Evolutionary conservation across 352 stramenopile genomes (phyloP).

Genomic region (Phytophthora melonis): DNA sequence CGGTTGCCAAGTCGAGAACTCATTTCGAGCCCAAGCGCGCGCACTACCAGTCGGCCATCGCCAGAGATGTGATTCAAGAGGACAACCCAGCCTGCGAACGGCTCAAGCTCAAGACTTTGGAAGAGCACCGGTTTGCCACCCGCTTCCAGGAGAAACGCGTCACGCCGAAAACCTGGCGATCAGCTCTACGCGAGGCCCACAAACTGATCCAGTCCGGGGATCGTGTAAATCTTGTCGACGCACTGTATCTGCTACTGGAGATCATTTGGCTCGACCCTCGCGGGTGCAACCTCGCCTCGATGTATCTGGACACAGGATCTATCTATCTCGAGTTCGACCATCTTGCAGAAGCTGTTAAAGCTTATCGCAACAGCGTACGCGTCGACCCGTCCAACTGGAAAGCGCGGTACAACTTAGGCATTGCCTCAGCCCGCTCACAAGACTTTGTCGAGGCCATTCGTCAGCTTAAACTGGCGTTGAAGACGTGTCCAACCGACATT

Average conservation of each 20-base stretch:
- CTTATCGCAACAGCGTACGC: conserved; percentile 59
- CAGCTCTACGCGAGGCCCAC: conserved; percentile 36
- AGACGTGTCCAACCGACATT: conserved; percentile 25
- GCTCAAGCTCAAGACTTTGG: conserved; percentile 60
- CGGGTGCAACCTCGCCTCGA: conserved; percentile 36
- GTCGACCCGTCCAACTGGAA: conserved; percentile 53
- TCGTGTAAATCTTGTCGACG: conserved; percentile 47
- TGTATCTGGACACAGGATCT: conserved; percentile 64
- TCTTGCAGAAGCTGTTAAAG: conserved; percentile 56
- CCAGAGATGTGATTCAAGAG: conserved; percentile 22
- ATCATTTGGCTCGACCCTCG: conserved; percentile 53
- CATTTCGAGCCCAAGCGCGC: conserved; percentile 23
- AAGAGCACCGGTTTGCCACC: conserved; percentile 62
- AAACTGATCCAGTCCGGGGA: conserved; percentile 41
- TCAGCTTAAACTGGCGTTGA: conserved; percentile 48
- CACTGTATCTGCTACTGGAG: conserved; percentile 69
- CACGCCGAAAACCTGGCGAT: conserved; percentile 52
- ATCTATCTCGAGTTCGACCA: conserved; percentile 66
- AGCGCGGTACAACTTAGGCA: conserved; percentile 58
- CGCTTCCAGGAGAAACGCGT: conserved; percentile 62
- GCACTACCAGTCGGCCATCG: conserved; percentile 24
- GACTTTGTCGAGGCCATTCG: conserved; percentile 61
- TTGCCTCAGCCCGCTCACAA: conserved; percentile 50
- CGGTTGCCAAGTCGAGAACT: not conserved
- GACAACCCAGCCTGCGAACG: not conserved